Evolutionary conservation across 2,329 filamentous ascomycete species (phyloP).

Genomic region (Cordyceps farinosa): DNA sequence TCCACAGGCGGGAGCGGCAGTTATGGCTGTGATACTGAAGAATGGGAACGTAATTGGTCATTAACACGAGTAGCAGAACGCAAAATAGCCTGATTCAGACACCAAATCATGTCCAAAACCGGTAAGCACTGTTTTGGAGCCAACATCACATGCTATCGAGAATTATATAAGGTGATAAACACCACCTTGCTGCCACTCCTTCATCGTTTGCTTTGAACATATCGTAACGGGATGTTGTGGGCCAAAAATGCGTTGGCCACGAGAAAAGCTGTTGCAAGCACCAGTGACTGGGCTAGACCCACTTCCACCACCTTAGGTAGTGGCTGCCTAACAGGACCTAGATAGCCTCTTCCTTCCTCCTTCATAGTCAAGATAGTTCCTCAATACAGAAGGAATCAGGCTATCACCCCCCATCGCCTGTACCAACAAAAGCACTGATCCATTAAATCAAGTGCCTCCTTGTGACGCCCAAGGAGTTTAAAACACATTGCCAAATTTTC

Average conservation of each 20-base stretch:
- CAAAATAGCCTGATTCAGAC: background rate
- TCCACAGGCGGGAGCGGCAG: background rate
- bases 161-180: background rate
- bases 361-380: too few species aligned
- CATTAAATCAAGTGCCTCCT: background rate
- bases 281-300: too few species aligned
- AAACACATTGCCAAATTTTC: too few species aligned
- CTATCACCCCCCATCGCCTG: too few species aligned
- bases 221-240: background rate
- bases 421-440: background rate
- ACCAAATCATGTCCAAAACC: background rate
- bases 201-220: accelerated
- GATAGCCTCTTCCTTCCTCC: too few species aligned
- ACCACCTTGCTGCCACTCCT: background rate
- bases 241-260: background rate
- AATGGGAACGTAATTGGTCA: too few species aligned
- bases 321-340: too few species aligned
- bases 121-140: background rate
- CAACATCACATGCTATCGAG: background rate
- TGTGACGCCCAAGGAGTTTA: background rate
- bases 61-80: background rate
- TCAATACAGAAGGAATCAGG: too few species aligned
- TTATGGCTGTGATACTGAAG: background rate
- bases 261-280: too few species aligned
- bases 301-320: too few species aligned